Base-by-base conservation (phyloP, 2,329 filamentous ascomycete species). In the Fusarium drepaniforme region DNA sequence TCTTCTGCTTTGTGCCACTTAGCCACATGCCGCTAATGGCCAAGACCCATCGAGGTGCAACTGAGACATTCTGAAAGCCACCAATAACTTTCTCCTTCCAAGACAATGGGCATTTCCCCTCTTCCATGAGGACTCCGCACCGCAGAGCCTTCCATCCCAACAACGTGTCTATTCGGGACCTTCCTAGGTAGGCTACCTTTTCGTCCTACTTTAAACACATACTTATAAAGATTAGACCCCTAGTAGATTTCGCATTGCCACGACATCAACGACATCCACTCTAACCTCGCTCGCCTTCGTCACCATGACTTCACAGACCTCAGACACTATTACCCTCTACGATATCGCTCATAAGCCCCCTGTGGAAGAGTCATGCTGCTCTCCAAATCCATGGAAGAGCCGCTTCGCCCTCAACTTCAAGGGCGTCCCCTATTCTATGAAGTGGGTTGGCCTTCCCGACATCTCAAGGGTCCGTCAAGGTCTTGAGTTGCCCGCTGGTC, bases 391-490 rank as follows among this genome's bases (percentile, higher is more conserved):
- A 0, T 83, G 81, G 81, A 83, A 83, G 25, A 53, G 67, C 25
- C 77, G 83, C 18, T 73, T 82, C 33, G 85, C 84, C 0, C 81
- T 86, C 64, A 86, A 86, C 74, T 86, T 86, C 81, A 86, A 86
- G 70, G 64, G 67, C 9, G 66, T 82, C 11, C 67, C 78, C 1
- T 84, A 83, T 75, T 64, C 70, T 11, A 86, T 83, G 0, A 44
- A 73, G 58, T 92, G 89, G 88, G 84, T 90, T 1, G 78, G 85
- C 8, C 77, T 92, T 8, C 86, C 86, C 6, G 86, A 91, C 72
- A 86, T 93, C 35, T 37, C 81, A 42, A 79, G 83, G 33, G 84
- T 88, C 8, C 90, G 90, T 61, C 80, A 80, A 16, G 63, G 75
- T 8, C 85, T 92, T 25, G 77, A 83, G 3, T 81, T 88, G 1